Conservation (phyloP, 208 protist genomes). For the Acanthamoeba castellanii region DNA sequence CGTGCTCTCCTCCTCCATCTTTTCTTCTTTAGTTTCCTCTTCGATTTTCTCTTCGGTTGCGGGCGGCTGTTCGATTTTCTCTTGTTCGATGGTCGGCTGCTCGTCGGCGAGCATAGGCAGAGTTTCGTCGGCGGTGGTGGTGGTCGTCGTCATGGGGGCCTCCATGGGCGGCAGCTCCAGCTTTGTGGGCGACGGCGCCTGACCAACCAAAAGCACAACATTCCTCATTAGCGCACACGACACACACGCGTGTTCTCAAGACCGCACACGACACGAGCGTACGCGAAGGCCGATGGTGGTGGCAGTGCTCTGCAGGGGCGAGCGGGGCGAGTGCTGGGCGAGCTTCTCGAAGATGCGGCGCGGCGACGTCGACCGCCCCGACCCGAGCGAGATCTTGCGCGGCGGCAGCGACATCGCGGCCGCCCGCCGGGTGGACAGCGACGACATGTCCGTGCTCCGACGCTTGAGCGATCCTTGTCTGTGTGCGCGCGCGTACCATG, state of each 20-base stretch:
- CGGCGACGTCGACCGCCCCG: neutral
- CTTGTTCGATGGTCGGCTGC: too few relatives aligned
- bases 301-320: neutral
- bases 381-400: slow-evolving; percentile 9
- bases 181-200: neutral
- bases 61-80: too few relatives aligned
- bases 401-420: neutral
- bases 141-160: too few relatives aligned
- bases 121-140: too few relatives aligned
- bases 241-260: neutral
- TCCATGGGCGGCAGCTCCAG: neutral
- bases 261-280: neutral
- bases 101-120: too few relatives aligned
- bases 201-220: too few relatives aligned
- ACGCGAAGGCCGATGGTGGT: neutral
- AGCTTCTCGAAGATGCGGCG: slow-evolving; percentile 28
- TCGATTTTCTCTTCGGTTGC: too few relatives aligned
- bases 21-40: neutral
- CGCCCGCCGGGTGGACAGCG: neutral
- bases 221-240: neutral
- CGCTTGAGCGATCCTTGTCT: neutral
- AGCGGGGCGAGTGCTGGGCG: slow-evolving; percentile 8
- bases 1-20: neutral
- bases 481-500: neutral
- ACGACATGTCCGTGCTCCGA: neutral